Evolutionary conservation across 805 yeast species (phyloP).

Genomic region (Starmerella floricola): DNA sequence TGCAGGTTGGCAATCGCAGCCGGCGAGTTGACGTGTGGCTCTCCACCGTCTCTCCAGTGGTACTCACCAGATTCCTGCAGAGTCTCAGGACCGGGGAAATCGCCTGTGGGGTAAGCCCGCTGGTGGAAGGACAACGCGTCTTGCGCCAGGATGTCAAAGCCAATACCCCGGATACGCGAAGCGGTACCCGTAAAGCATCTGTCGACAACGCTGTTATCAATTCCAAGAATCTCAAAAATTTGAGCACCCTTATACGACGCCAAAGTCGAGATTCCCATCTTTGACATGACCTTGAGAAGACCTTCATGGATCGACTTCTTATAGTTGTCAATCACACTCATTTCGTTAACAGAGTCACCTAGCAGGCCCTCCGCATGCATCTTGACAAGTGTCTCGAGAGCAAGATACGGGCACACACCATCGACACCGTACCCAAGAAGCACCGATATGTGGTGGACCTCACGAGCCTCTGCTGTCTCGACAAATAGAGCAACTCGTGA

Average conservation of each 20-base stretch:
- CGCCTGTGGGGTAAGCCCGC: conserved; percentile 75
- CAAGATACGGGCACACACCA: conserved; percentile 87
- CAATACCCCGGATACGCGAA: conserved; percentile 88
- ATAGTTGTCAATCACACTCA: conserved; percentile 60
- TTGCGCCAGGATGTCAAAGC: conserved; percentile 90
- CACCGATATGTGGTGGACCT: conserved; percentile 91
- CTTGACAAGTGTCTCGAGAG: conserved; percentile 74
- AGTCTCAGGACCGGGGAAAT: conserved; percentile 54
- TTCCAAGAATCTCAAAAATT: conserved; percentile 92
- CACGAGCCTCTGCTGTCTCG: conserved; percentile 95
- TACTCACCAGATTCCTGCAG: conserved; percentile 94
- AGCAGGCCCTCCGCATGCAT: conserved; percentile 68
- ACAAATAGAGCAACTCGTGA: conserved; percentile 83
- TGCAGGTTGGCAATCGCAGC: conserved; percentile 88
- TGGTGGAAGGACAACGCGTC: conserved; percentile 92
- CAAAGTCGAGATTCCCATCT: conserved; percentile 97
- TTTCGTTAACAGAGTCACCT: conserved; percentile 40
- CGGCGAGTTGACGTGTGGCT: conserved; percentile 88
- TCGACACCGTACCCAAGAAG: conserved; percentile 96
- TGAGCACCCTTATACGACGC: conserved; percentile 99
- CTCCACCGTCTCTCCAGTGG: conserved; percentile 98
- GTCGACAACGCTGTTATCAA: conserved; percentile 89
- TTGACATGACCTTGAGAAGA: conserved; percentile 91
- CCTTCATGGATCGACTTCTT: conserved; percentile 81
- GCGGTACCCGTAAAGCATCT: conserved; percentile 96